Evolutionary conservation across 2,329 filamentous ascomycete species (phyloP).

Genomic region (Beauveria varroae): DNA sequence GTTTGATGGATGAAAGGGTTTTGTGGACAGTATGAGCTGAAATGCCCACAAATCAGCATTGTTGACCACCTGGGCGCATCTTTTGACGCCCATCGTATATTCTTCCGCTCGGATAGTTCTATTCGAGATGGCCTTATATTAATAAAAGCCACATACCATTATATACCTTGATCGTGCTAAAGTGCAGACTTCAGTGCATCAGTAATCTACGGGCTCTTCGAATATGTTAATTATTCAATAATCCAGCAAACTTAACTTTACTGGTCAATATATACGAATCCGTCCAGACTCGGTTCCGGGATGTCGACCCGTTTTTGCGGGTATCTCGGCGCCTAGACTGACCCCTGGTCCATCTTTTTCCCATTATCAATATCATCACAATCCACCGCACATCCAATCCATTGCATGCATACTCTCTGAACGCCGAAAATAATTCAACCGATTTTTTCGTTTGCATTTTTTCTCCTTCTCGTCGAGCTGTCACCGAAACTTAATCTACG

Average conservation of each 20-base stretch:
- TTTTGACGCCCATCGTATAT: background rate
- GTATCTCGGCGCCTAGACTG: background rate
- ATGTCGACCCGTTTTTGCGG: background rate
- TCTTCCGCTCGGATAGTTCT: background rate
- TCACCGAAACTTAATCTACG: background rate
- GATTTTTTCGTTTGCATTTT: too few relatives aligned
- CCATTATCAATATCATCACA: background rate
- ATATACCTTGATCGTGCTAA: background rate
- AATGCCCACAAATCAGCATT: background rate
- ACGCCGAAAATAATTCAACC: too few relatives aligned
- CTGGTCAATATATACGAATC: background rate
- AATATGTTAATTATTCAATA: too few relatives aligned
- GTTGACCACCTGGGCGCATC: background rate
- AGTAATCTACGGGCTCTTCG: too few relatives aligned
- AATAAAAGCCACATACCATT: background rate
- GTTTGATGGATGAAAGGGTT: background rate
- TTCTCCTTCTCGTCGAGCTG: background rate
- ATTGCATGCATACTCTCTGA: background rate
- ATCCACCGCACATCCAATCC: background rate
- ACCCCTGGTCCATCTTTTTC: background rate
- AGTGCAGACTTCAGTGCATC: conserved; percentile 12
- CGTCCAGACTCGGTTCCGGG: background rate
- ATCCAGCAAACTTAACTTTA: background rate
- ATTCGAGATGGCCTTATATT: background rate
- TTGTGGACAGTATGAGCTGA: background rate